Conservation (phyloP, 1,284 basidiomycete species). For the Erythrobasidium hasegawianum region DNA sequence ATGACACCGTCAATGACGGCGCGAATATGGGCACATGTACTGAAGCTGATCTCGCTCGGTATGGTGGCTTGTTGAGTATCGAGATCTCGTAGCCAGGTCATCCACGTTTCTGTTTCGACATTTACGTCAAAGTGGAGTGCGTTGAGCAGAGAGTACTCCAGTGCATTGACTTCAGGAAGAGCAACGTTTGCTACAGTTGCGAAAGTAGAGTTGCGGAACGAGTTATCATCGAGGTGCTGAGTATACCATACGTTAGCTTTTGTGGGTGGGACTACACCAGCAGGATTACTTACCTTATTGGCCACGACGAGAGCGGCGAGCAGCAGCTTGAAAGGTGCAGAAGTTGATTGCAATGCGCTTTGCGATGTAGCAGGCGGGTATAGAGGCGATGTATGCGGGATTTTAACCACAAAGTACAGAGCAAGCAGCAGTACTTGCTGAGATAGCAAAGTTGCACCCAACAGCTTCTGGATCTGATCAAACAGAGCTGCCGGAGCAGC, state of each 20-base stretch:
- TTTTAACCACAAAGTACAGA: conserved; percentile 40
- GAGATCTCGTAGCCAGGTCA: conserved; percentile 38
- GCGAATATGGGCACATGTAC: conserved; percentile 12
- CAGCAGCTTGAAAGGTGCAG: conserved; percentile 45
- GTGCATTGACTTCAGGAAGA: conserved; percentile 42
- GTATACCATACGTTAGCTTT: background rate
- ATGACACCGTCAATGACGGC: conserved; percentile 16
- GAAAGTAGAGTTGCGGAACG: conserved; percentile 44
- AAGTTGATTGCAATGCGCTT: conserved; percentile 34
- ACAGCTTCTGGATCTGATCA: conserved; percentile 40
- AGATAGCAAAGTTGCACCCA: conserved; percentile 43
- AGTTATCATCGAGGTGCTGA: conserved; percentile 44
- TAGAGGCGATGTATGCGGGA: conserved; percentile 37
- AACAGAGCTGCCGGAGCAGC: conserved; percentile 15
- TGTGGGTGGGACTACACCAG: background rate
- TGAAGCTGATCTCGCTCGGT: background rate
- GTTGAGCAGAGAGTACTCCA: conserved; percentile 41
- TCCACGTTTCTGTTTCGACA: conserved; percentile 40
- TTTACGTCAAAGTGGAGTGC: conserved; percentile 41
- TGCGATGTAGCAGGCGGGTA: conserved; percentile 41
- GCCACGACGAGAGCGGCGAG: conserved; percentile 44
- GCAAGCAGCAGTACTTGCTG: conserved; percentile 44
- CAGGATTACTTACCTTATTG: conserved; percentile 39
- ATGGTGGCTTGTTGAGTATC: conserved; percentile 22
- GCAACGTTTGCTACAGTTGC: conserved; percentile 43